Evolutionary conservation across 768 basidiomycete species (phyloP).

Genomic region (Pisolithus orientalis): DNA sequence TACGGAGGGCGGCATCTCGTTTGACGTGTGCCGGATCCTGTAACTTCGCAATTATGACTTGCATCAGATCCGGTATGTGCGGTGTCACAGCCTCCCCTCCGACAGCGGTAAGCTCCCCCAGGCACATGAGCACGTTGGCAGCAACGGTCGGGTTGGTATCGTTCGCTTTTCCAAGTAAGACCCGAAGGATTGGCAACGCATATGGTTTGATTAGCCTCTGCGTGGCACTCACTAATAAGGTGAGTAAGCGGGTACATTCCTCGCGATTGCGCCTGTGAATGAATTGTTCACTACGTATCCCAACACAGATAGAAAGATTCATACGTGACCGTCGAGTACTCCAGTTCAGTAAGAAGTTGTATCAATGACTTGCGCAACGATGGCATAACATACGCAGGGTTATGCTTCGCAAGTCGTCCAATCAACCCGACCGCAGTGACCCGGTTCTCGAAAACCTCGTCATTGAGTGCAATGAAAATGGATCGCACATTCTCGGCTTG

Average conservation of each 20-base stretch:
- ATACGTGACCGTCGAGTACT: slow-evolving; percentile 86
- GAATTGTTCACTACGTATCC: background rate
- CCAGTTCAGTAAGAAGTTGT: slow-evolving; percentile 91
- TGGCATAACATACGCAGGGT: slow-evolving; percentile 99
- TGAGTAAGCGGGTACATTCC: slow-evolving; percentile 87
- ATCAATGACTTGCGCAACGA: slow-evolving; percentile 92
- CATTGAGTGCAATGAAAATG: slow-evolving; percentile 94
- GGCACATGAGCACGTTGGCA: slow-evolving; percentile 87
- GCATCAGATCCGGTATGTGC: slow-evolving; percentile 83
- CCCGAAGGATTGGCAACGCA: slow-evolving; percentile 89
- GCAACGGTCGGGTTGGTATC: slow-evolving; percentile 85
- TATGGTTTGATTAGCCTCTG: slow-evolving; percentile 95
- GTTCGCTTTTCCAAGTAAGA: slow-evolving; percentile 83
- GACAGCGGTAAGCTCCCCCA: slow-evolving; percentile 89
- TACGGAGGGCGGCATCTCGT: slow-evolving; percentile 89
- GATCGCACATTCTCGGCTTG: slow-evolving; percentile 98
- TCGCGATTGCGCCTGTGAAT: slow-evolving; percentile 69
- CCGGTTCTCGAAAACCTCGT: slow-evolving; percentile 92
- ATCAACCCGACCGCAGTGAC: slow-evolving; percentile 88
- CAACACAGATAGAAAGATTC: slow-evolving; percentile 27
- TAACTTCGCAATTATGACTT: slow-evolving; percentile 80
- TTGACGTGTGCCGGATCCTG: slow-evolving; percentile 87
- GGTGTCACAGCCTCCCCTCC: slow-evolving; percentile 87
- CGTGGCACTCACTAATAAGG: slow-evolving; percentile 84
- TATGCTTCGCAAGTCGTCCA: slow-evolving; percentile 88